Evolutionary conservation across 2,329 filamentous ascomycete genomes (phyloP).

Genomic region (Penicillium glabrum): DNA sequence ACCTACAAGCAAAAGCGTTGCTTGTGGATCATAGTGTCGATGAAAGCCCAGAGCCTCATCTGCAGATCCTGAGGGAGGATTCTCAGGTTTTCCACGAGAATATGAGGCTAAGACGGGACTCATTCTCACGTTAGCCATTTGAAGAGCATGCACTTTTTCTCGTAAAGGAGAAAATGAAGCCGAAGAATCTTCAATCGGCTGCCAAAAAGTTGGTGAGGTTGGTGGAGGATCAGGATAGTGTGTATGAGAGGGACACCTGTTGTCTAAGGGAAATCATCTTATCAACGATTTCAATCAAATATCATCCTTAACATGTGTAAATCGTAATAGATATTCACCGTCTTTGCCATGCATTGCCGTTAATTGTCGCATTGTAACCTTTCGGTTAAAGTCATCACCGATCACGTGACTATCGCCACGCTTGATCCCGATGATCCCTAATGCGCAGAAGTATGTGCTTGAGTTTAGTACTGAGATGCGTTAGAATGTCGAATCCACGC

Average conservation of each 20-base stretch:
- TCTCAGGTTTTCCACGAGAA: not conserved
- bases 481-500: constrained; percentile 8
- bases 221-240: not conserved
- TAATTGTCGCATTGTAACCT: not conserved
- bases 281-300: not conserved
- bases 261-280: not conserved
- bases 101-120: not conserved
- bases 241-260: not conserved
- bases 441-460: not conserved
- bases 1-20: constrained; percentile 65
- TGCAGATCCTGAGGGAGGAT: not conserved
- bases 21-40: constrained; percentile 14
- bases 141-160: not conserved
- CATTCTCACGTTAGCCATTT: not conserved
- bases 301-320: not conserved
- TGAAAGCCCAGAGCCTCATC: constrained; percentile 2
- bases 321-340: not conserved
- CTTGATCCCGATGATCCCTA: not conserved
- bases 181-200: not conserved
- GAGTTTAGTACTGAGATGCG: not conserved
- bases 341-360: not conserved
- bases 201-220: not conserved
- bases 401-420: constrained; percentile 12
- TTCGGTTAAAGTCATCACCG: constrained; percentile 11
- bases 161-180: not conserved